Percentiles rank a stretch among this genome's conserved stretches.
Evolutionary conservation across 2,329 filamentous ascomycete species (phyloP).

Genomic region (Aspergillus floridensis): DNA sequence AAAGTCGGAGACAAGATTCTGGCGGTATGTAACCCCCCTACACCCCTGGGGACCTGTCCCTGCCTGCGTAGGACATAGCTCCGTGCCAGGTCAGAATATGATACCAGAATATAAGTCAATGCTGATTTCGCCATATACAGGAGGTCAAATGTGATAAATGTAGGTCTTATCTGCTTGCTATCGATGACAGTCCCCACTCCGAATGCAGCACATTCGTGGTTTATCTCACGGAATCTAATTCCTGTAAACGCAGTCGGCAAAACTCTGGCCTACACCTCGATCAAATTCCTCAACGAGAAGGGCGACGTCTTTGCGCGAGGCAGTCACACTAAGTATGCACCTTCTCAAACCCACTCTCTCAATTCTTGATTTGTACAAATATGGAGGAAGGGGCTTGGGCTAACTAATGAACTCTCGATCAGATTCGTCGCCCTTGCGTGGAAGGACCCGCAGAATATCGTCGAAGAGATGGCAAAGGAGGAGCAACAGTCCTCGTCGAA

Average conservation of each 20-base stretch:
- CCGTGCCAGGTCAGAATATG: no score
- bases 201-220: no score
- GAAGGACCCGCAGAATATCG: constrained; percentile 62
- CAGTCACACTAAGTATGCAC: constrained; percentile 63
- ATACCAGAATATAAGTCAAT: not conserved
- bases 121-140: constrained; percentile 26
- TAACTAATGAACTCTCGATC: not conserved
- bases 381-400: no score
- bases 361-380: no score
- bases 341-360: no score
- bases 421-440: constrained; percentile 60
- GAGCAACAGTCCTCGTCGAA: not conserved
- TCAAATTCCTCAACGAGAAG: constrained; percentile 59
- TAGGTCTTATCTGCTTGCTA: constrained; percentile 31
- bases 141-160: constrained; percentile 66
- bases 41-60: no score
- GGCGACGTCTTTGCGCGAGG: constrained; percentile 62
- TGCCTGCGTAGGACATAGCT: no score
- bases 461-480: constrained; percentile 48
- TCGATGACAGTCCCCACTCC: not conserved
- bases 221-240: no score
- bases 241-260: constrained; percentile 54
- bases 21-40: constrained; percentile 41
- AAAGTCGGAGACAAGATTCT: constrained; percentile 60
- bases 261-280: constrained; percentile 62